Base-by-base conservation (phyloP, 129 eudicot species). In the Flaveria sonorensis region DNA sequence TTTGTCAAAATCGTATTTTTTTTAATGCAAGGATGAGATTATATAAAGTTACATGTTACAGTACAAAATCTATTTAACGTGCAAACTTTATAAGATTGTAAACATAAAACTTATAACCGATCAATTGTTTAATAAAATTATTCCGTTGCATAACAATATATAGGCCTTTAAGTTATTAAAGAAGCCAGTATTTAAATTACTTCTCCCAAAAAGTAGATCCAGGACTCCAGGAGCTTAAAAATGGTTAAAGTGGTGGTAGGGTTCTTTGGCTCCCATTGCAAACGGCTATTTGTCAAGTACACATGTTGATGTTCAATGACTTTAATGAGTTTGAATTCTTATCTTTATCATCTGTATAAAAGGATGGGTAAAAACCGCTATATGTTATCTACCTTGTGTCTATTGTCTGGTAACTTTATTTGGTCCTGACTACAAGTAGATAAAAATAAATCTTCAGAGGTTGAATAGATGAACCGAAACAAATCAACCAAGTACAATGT, bases 251-350 rank as follows among this genome's bases (percentile, higher is more conserved):
- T 64, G 67, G 61, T 52, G 72, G 62, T 67, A 28, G 51, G 39
- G 74, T n/a, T 77, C 57, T 48, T 63, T 53, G 77, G 74, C 74
- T 68, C 71, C 83, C 79, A 46, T 65, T 32, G 64, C 68, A 80
- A 80, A 80, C 79, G 83, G 83, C 79, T 80, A 66, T 28, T 26
- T 80, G 23, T 21, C 69, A 63, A 63, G 32, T 0, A 63, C 69
- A 30, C 69, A 63, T 63, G 12, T 30, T 8, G 12, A 63, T 63
- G 43, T 45, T 69, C 0, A 23, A 20, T 7, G 2, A 21, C 36
- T 68, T 68, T 24, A 21, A 20, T 66, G 15, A 68, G 7, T 32
- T 42, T 21, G 24, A 68, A 9, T 19, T 19, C 43, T 62, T 61
- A 24, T 61, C 36, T 26, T 26, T 62, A 62, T 13, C 5, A 62